These are phyloP conservation scores for Acer saccharum DNA, from an alignment of 345 rosid species.

Conservation along the genomic window DNA sequence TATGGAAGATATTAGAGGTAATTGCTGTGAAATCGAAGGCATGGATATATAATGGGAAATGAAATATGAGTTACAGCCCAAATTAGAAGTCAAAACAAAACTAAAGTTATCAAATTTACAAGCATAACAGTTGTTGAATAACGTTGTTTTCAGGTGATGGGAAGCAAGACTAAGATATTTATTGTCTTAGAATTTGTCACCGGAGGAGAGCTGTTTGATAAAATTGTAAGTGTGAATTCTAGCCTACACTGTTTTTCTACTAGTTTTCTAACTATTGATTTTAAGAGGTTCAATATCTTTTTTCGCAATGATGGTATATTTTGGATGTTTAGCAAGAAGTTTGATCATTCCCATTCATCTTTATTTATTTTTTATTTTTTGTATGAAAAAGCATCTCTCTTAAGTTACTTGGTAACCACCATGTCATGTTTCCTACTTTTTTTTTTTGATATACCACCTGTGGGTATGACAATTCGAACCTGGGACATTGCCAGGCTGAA, in stretches of 20 bases:
- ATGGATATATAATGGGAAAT: not conserved
- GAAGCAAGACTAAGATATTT: slow-evolving; percentile 73
- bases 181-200: slow-evolving; percentile 72
- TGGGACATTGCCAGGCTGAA: too few species aligned
- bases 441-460: too few species aligned
- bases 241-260: not conserved
- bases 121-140: not conserved
- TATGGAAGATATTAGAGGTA: not conserved
- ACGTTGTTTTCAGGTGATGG: slow-evolving; percentile 61
- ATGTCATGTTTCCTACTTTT: too few species aligned
- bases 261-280: not conserved
- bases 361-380: not conserved
- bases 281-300: slow-evolving; percentile 3
- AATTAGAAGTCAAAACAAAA: not conserved
- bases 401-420: not conserved
- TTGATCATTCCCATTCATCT: not conserved
- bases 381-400: not conserved
- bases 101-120: not conserved
- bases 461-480: too few species aligned
- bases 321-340: not conserved
- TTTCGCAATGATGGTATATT: not conserved
- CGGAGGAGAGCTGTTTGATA: slow-evolving; percentile 85
- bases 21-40: not conserved
- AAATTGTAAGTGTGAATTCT: slow-evolving; percentile 56
- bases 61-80: not conserved